Evolutionary conservation across 257 asterid genomes (phyloP).

Genomic region (Craterostigma plantagineum): DNA sequence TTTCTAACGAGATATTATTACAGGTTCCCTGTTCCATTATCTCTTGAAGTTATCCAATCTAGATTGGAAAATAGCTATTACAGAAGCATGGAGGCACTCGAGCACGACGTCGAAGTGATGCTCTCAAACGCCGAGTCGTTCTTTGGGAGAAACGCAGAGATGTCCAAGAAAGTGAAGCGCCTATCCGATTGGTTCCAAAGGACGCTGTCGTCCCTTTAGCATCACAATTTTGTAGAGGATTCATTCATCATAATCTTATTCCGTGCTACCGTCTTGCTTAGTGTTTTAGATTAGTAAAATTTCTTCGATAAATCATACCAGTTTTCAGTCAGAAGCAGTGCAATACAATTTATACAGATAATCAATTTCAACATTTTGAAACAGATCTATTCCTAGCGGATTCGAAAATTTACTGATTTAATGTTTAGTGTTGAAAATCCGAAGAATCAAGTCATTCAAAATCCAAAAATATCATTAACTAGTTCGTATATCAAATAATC

Average conservation of each 20-base stretch:
- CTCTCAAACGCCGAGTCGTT: slow-evolving; percentile 44
- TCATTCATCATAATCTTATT: too few relatives aligned
- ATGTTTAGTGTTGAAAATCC: too few relatives aligned
- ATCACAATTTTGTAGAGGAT: too few relatives aligned
- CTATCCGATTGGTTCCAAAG: slow-evolving; percentile 60
- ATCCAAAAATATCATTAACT: slow-evolving; percentile 25
- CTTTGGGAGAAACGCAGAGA: slow-evolving; percentile 46
- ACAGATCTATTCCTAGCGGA: too few relatives aligned
- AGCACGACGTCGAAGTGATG: slow-evolving; percentile 69
- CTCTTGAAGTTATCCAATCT: slow-evolving; percentile 49
- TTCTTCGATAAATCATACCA: too few relatives aligned
- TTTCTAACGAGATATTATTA: slow-evolving; percentile 7
- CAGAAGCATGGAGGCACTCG: slow-evolving; percentile 62
- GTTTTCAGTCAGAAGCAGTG: too few relatives aligned
- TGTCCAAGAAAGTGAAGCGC: slow-evolving; percentile 32
- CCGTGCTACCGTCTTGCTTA: too few relatives aligned
- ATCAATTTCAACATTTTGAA: too few relatives aligned
- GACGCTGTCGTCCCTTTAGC: slow-evolving; percentile 9
- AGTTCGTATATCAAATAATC: slow-evolving; percentile 39
- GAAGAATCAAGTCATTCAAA: too few relatives aligned
- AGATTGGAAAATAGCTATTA: slow-evolving; percentile 77
- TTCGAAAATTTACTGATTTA: too few relatives aligned
- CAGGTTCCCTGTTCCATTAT: slow-evolving; percentile 88
- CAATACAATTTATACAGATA: too few relatives aligned
- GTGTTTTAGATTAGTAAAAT: too few relatives aligned